These are phyloP conservation scores for Fusarium fujikuroi DNA, from an alignment of 2,329 filamentous ascomycete species.

Conservation along the genomic window DNA sequence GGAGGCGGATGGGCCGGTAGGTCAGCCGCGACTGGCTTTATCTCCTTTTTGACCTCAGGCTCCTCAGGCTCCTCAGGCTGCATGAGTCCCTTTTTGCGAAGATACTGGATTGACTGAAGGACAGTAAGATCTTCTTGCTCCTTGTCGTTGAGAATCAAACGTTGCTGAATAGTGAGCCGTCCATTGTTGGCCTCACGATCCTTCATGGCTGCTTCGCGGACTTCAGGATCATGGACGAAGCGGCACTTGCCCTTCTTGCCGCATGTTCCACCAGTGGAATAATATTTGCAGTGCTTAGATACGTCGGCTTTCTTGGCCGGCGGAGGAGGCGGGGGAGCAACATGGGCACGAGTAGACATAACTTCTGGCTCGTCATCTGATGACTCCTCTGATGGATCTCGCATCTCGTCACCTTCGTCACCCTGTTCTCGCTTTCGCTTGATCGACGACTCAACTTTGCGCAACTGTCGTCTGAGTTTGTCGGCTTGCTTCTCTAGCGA, in stretches of 20 bases:
- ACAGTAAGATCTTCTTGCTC: slow-evolving; percentile 74
- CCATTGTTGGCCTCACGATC: slow-evolving; percentile 74
- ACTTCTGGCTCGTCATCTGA: slow-evolving; percentile 71
- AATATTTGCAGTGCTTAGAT: slow-evolving; percentile 76
- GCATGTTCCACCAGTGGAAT: slow-evolving; percentile 73
- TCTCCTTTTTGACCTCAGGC: slow-evolving; percentile 27
- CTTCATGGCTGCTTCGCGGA: slow-evolving; percentile 70
- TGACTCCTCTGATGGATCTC: slow-evolving; percentile 61
- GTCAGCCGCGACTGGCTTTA: slow-evolving; percentile 28
- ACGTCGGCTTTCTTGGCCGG: slow-evolving; percentile 68
- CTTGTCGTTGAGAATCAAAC: slow-evolving; percentile 73
- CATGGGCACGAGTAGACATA: slow-evolving; percentile 59
- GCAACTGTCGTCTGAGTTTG: slow-evolving; percentile 71
- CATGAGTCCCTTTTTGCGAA: slow-evolving; percentile 69
- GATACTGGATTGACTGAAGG: slow-evolving; percentile 72
- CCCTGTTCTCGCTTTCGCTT: slow-evolving; percentile 76
- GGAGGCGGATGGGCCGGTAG: slow-evolving; percentile 31
- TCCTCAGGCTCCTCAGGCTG: slow-evolving; percentile 40
- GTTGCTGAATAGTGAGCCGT: slow-evolving; percentile 73
- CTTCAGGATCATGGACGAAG: slow-evolving; percentile 73
- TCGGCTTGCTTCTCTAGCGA: slow-evolving; percentile 69
- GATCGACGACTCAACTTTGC: slow-evolving; percentile 76
- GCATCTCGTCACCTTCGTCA: slow-evolving; percentile 74
- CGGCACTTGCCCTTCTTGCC: slow-evolving; percentile 81
- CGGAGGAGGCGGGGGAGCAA: slow-evolving; percentile 52